These are phyloP conservation scores for Pichia sp. DNA, from an alignment of 1,139 yeast genomes.

Conservation along the genomic window DNA sequence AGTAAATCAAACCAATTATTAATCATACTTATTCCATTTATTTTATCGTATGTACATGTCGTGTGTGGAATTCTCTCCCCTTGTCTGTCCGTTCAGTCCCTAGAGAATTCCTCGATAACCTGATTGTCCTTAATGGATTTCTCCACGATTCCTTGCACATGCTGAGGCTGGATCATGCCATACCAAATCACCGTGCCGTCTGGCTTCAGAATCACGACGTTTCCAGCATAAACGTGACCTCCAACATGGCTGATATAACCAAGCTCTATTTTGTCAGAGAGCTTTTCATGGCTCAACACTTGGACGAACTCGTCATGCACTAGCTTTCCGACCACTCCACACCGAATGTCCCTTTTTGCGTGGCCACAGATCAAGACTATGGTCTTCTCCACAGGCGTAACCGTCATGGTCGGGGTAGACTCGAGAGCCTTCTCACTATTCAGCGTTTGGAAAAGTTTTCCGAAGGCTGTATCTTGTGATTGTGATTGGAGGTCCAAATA, in stretches of 20 bases:
- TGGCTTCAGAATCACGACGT: slow-evolving; percentile 50
- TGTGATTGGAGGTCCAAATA: slow-evolving; percentile 2
- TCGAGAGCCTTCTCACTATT: slow-evolving; percentile 15
- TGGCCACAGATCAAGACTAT: slow-evolving; percentile 64
- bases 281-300: slow-evolving; percentile 36
- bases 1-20: not conserved
- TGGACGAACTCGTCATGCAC: slow-evolving; percentile 46
- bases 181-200: slow-evolving; percentile 57
- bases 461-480: not conserved
- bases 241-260: slow-evolving; percentile 68
- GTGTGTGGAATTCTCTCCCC: no score
- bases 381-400: slow-evolving; percentile 18
- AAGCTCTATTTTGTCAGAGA: slow-evolving; percentile 33
- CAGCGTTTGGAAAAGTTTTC: slow-evolving; percentile 7
- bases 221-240: slow-evolving; percentile 79
- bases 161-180: slow-evolving; percentile 60
- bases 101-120: slow-evolving; percentile 49
- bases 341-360: slow-evolving; percentile 54
- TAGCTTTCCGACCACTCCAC: slow-evolving; percentile 62
- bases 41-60: not conserved
- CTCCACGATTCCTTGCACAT: slow-evolving; percentile 60
- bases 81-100: slow-evolving; percentile 37
- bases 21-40: not conserved
- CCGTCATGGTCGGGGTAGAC: slow-evolving; percentile 10
- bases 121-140: slow-evolving; percentile 46